Percentiles rank a stretch among this genome's conserved stretches.
phyloP scores from a whole-genome alignment of 495 filamentous ascomycete genomes.

The Aeminium ludgeri region DNA sequence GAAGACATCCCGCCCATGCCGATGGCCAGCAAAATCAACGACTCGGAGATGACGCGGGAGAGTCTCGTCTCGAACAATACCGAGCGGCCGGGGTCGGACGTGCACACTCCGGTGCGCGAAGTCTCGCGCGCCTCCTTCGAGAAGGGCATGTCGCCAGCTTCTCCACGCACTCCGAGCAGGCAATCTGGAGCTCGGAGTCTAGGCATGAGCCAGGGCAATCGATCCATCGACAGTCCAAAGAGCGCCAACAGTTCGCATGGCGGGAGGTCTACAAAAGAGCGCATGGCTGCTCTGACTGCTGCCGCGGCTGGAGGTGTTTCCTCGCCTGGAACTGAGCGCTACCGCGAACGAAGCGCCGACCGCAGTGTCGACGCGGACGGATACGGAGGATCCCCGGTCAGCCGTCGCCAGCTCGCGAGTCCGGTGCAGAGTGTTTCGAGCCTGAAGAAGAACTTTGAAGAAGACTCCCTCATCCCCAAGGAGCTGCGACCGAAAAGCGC shows the following conservation, averaged over 20 bases:
- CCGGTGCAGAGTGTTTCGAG: constrained; percentile 82
- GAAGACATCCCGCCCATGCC: constrained; percentile 60
- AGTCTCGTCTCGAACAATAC: constrained; percentile 77
- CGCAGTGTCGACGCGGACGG: constrained; percentile 18
- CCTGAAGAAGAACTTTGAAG: constrained; percentile 37
- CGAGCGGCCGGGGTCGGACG: constrained; percentile 45
- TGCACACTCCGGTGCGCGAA: constrained; percentile 37
- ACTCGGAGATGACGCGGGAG: constrained; percentile 72
- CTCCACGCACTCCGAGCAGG: constrained; percentile 21
- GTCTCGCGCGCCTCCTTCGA: constrained; percentile 36
- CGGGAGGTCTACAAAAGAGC: constrained; percentile 28
- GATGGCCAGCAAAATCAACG: constrained; percentile 61
- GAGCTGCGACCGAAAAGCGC: constrained; percentile 16
- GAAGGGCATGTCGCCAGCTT: constrained; percentile 35
- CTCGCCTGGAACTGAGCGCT: too few species aligned
- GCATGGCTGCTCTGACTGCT: constrained; percentile 25
- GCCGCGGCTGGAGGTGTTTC: constrained; percentile 20
- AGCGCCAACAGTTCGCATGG: constrained; percentile 10
- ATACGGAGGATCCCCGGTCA: constrained; percentile 22
- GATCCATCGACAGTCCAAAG: constrained; percentile 30
- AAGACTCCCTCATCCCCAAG: constrained; percentile 20
- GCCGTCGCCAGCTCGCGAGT: constrained; percentile 43
- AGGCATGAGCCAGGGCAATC: constrained; percentile 41
- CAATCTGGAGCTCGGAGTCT: constrained; percentile 37
- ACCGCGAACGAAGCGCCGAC: constrained; percentile 1